Base-by-base conservation (phyloP, 495 filamentous ascomycete genomes). In the Pyrenula massariospora region DNA sequence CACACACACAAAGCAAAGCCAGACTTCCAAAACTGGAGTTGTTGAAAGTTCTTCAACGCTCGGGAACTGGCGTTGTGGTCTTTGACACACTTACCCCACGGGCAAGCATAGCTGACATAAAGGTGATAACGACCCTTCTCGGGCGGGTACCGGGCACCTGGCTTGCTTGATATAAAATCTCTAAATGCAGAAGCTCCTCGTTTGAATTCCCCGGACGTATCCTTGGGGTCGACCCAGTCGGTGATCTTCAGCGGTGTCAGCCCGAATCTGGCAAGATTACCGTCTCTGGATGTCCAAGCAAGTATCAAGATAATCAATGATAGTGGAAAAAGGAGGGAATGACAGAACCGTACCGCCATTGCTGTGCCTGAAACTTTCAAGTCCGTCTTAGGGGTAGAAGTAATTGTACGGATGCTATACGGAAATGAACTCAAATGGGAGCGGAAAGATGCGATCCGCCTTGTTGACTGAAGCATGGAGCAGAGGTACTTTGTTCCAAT, bases 131-230 rank as follows among this genome's bases (percentile, higher is more conserved):
- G 72, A 59, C 69, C 82, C 64, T 83, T 84, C 67, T 87, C 84
- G 0, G 84, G 76, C 11, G 84, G 84, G 58, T 85, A 86, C 55
- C 84, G 66, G 2, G 84, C 79, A 10, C 75, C 80, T 5, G 80
- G 65, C 56, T 86, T 68, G 50, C 72, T 74, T n/a, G 78, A 87
- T 69, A 92, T 84, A 66, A 72, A 86, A 67, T 81, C 77, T 48
- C 87, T 84, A 69, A 90, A 91, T 53, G 77, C 75, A 48, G 84
- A 87, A 56, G 70, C 70, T 63, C 83, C 83, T 25, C 88, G 85
- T 72, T 93, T 94, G 83, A 94, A 96, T 70, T 95, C 91, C 70
- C 91, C 91, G 1, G 82, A 78, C 59, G 80, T 85, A 70, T 90
- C 86, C 56, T 73, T 72, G 36, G 83, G 84, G 22, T 78, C 72